Conservation (phyloP, 1,284 basidiomycete species). For the Ganoderma sp. region DNA sequence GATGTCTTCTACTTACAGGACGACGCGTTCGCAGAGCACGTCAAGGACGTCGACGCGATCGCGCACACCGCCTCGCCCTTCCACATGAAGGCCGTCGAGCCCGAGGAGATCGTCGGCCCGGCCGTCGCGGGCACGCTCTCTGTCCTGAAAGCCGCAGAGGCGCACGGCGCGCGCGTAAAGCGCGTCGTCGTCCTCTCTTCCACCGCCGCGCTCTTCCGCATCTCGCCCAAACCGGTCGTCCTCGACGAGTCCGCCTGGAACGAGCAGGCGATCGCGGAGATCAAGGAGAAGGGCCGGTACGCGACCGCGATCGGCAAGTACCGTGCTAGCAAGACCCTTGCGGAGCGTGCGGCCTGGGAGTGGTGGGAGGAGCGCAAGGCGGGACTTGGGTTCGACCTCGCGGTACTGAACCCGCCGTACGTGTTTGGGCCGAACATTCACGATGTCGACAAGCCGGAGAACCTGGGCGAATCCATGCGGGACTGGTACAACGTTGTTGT, state of each 20-base stretch:
- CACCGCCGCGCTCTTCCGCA: slow-evolving; percentile 53
- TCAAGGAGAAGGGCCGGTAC: slow-evolving; percentile 57
- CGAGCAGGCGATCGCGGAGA: slow-evolving; percentile 52
- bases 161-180: slow-evolving; percentile 52
- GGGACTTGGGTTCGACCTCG: slow-evolving; percentile 57
- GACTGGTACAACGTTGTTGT: slow-evolving; percentile 44
- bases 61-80: slow-evolving; percentile 55
- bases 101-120: slow-evolving; percentile 43
- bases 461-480: slow-evolving; percentile 59
- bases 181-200: slow-evolving; percentile 73
- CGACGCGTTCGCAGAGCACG: slow-evolving; percentile 49
- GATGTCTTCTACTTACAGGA: slow-evolving; percentile 27
- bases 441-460: slow-evolving; percentile 49
- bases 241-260: slow-evolving; percentile 71
- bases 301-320: slow-evolving; percentile 55
- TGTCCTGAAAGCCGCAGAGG: slow-evolving; percentile 37
- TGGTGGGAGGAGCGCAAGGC: slow-evolving; percentile 61
- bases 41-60: slow-evolving; percentile 50
- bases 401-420: slow-evolving; percentile 61
- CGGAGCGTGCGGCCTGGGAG: slow-evolving; percentile 68
- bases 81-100: slow-evolving; percentile 43
- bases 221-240: slow-evolving; percentile 14
- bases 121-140: slow-evolving; percentile 40
- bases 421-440: slow-evolving; percentile 58
- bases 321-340: slow-evolving; percentile 68